phyloP scores from a whole-genome alignment of 2,329 filamentous ascomycete species.

The Neodidymelliopsis sp. region DNA sequence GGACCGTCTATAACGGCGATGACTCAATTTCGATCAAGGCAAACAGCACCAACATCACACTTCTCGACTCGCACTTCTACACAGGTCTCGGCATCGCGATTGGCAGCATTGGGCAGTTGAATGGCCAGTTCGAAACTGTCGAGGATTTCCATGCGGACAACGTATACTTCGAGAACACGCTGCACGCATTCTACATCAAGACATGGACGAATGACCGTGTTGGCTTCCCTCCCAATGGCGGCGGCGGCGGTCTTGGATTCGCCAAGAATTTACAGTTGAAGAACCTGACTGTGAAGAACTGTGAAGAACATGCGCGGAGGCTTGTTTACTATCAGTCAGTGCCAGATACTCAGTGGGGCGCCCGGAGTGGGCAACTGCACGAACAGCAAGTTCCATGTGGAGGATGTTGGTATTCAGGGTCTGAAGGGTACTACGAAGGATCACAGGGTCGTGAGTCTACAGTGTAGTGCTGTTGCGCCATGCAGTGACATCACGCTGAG shows the following conservation, averaged over 20 bases:
- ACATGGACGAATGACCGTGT: constrained; percentile 64
- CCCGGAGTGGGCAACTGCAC: constrained; percentile 48
- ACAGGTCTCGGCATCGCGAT: constrained; percentile 58
- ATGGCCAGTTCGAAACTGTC: constrained; percentile 57
- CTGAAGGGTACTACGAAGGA: constrained; percentile 39
- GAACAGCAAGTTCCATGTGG: constrained; percentile 52
- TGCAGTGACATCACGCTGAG: constrained; percentile 30
- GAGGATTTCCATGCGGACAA: constrained; percentile 59
- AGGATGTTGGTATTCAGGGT: constrained; percentile 41
- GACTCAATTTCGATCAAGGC: constrained; percentile 27
- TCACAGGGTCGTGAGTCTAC: constrained; percentile 28
- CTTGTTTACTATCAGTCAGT: constrained; percentile 50
- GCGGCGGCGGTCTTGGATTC: constrained; percentile 62
- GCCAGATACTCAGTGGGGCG: constrained; percentile 49
- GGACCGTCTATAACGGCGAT: constrained; percentile 25
- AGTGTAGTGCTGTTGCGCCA: constrained; percentile 39
- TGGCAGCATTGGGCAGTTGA: constrained; percentile 65
- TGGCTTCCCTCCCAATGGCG: constrained; percentile 65
- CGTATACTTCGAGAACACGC: constrained; percentile 56
- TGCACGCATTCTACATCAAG: constrained; percentile 63
- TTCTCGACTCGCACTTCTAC: constrained; percentile 23
- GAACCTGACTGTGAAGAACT: constrained; percentile 40
- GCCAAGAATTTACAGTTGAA: constrained; percentile 48
- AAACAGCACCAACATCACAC: constrained; percentile 27
- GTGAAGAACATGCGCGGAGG: constrained; percentile 35